A percentile compares a stretch with the other conserved stretches of the same genome.
These are phyloP conservation scores for Papiliotrema flavescens DNA, from an alignment of 1,284 basidiomycete species.

Conservation along the genomic window DNA sequence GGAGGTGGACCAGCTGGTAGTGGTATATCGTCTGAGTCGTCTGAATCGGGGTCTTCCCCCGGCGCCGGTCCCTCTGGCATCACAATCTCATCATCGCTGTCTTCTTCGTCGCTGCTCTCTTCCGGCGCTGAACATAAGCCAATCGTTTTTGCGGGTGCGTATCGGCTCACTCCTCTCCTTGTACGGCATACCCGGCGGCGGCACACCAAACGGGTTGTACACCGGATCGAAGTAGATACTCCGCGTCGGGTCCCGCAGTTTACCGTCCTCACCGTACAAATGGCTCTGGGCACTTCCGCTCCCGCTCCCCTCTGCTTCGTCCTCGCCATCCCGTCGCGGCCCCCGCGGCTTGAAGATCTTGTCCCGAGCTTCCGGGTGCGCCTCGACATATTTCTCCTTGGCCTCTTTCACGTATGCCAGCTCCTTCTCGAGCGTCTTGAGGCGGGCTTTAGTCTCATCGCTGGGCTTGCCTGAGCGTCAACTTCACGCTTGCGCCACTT, in stretches of 20 bases:
- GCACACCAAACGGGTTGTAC: constrained; percentile 91
- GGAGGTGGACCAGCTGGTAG: constrained; percentile 51
- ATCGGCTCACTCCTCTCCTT: constrained; percentile 66
- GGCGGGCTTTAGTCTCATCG: constrained; percentile 34
- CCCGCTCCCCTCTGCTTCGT: constrained; percentile 47
- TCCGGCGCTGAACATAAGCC: constrained; percentile 6
- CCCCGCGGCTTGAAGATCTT: constrained; percentile 60
- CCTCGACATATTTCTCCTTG: constrained; percentile 83
- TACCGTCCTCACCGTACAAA: constrained; percentile 72
- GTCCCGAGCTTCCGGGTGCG: constrained; percentile 81
- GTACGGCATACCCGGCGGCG: constrained; percentile 95
- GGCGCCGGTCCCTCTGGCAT: constrained; percentile 82
- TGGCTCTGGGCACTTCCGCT: constrained; percentile 18
- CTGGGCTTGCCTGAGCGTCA: constrained; percentile 20
- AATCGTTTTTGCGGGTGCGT: neutral
- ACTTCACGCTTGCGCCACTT: constrained; percentile 6
- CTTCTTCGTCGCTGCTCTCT: constrained; percentile 35
- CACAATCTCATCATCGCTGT: constrained; percentile 64
- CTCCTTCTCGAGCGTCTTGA: constrained; percentile 65
- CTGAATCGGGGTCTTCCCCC: constrained; percentile 39
- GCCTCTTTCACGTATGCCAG: constrained; percentile 71
- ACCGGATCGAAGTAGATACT: constrained; percentile 89
- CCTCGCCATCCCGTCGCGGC: constrained; percentile 25
- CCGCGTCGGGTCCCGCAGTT: constrained; percentile 77
- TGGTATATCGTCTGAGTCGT: constrained; percentile 50